Evolutionary conservation across 805 yeast species (phyloP), one percentile per base, ranked within the genome.

Genomic region (Ogataea nonfermentans): DNA sequence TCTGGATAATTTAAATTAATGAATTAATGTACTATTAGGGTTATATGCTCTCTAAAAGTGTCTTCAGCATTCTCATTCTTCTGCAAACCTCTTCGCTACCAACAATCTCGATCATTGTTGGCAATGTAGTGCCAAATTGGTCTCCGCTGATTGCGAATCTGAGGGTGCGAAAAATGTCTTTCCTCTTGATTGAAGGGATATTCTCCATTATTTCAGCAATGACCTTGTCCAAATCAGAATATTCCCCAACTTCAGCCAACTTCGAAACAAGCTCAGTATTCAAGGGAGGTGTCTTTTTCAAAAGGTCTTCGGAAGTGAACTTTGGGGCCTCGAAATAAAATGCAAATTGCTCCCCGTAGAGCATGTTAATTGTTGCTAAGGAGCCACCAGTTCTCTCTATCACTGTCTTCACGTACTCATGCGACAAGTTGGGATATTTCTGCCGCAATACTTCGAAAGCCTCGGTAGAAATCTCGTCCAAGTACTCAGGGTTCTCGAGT

Each of bases 121-220:
- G 84, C 4, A 89, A 65, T 12, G 79, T 77, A 20, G 82, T 65
- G 0, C 96, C 96, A 0, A 95, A 71, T 4, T 68, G 67, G 6
- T 80, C 76, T 0, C 86, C 95, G 10, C 86, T 71, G 16, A 88
- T 56, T 0, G 90, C 90, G 48, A 69, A 80, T 41, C 96, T 67
- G 10, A 85, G 52, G 0, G 78, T 52, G 49, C 76, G 78, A 54
- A 76, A 84, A 1, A 84, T 59, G 1, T 66, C 57, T 40, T 68
- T 73, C 52, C 70, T 63, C 33, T 47, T 55, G 11, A 55, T n/a
- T 4, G 32, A 28, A 6, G 55, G 47, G 3, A 35, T 39, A 9
- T 25, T 20, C 7, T 17, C n/a, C 23, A 41, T 4, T 2, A 46
- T 24, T 9, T 23, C 13, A 0, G 39, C 40, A 1, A 53, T 23